Percentiles rank a stretch among this genome's conserved stretches.
These are phyloP conservation scores for Hippophae tibetana DNA, from an alignment of 306 rosid genomes.

Conservation along the genomic window DNA sequence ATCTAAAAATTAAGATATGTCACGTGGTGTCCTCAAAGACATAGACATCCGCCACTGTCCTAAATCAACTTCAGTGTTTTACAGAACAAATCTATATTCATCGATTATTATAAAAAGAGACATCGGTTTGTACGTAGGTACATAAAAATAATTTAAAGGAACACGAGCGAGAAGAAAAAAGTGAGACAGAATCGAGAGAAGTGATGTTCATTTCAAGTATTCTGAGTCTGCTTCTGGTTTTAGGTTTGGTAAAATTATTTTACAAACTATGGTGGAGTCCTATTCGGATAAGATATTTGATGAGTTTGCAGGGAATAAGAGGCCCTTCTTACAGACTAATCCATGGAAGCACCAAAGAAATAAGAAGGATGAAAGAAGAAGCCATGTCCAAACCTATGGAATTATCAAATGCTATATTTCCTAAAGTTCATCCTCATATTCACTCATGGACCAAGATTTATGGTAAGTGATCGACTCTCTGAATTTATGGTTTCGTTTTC, in stretches of 20 bases:
- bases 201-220: not conserved
- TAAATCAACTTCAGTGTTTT: too few relatives aligned
- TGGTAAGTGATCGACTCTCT: conserved; percentile 21
- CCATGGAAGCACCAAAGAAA: conserved; percentile 9
- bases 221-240: not conserved
- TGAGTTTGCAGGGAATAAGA: conserved; percentile 12
- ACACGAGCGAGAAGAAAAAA: too few relatives aligned
- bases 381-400: conserved; percentile 1
- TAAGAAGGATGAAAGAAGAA: not conserved
- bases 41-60: too few relatives aligned
- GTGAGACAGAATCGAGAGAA: not conserved
- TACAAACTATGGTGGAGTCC: too few relatives aligned
- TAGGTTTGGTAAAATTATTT: not conserved
- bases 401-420: not conserved
- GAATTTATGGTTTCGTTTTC: conserved; percentile 18
- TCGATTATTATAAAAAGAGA: too few relatives aligned
- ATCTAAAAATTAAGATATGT: too few relatives aligned
- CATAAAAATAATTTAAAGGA: too few relatives aligned
- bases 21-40: too few relatives aligned
- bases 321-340: not conserved
- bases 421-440: conserved; percentile 8
- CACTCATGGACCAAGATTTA: conserved; percentile 13
- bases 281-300: too few relatives aligned
- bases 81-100: too few relatives aligned
- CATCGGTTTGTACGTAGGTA: too few relatives aligned